Base-by-base conservation (phyloP, 2,329 filamentous ascomycete species). In the Penicillium sp. region DNA sequence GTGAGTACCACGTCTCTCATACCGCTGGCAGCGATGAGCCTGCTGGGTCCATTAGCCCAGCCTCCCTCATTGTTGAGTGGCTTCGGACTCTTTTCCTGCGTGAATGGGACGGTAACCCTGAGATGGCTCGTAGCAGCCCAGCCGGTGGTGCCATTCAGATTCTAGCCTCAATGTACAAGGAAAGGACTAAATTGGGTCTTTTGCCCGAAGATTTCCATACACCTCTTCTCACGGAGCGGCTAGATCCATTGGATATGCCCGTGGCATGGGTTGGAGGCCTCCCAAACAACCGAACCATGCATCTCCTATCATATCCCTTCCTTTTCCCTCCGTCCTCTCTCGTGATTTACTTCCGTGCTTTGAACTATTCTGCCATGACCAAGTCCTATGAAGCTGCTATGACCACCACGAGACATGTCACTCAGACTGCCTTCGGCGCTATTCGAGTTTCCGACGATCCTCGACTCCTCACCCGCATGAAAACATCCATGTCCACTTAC, bases 331-430 rank as follows among this genome's bases (percentile, higher is more conserved):
- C 87, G 0, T 81, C 86, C 0, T 85, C 85, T 1, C 76, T 96
- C 3, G 87, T 96, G 3, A 86, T 85, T 0, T 96, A 92, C 70
- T 97, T 97, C 71, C 87, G 93, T 18, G 85, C 90, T 4, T 87
- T 96, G 67, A 97, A 96, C 69, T 91, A 94, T 66, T 85, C 89
- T 0, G 83, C 83, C 16, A 97, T 97, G 93, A 90, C 87, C 62
- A 84, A 86, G 56, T 84, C 88, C 16, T 92, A 87, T 65, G 89
- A 94, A 66, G 82, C 86, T 61, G 85, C 89, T 0, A 75, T 78
- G 66, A 76, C 76, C 4, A 76, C 75, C 16, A 75, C 76, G 29
- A 70, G 76, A 43, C 75, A 81, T 57, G 73, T 78, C 18, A 74
- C 72, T 2, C 75, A 78, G 56, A 78, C 79, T 50, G 73, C 76